These are phyloP conservation scores for Trichosporon faecale DNA, from an alignment of 1,284 basidiomycete genomes.

Conservation along the genomic window DNA sequence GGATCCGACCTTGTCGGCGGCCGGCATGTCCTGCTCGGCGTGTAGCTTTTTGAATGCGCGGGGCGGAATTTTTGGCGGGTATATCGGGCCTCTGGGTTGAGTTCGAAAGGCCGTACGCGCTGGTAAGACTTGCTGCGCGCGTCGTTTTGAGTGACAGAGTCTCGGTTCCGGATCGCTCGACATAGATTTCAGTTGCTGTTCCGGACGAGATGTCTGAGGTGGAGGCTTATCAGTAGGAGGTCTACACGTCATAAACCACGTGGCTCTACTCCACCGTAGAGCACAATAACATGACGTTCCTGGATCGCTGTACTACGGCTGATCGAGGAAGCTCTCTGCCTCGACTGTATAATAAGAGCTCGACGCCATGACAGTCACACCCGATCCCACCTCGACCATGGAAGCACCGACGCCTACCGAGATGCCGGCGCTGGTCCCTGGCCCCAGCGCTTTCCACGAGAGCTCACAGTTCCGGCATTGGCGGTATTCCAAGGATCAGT, in stretches of 20 bases:
- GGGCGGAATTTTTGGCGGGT: constrained; percentile 19
- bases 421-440: constrained; percentile 11
- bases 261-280: background rate
- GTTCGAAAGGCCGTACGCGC: background rate
- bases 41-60: constrained; percentile 42
- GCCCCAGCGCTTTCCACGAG: constrained; percentile 63
- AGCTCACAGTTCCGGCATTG: constrained; percentile 84
- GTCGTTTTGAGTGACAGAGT: constrained; percentile 1
- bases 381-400: background rate
- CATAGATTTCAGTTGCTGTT: background rate
- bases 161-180: background rate
- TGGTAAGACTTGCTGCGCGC: background rate
- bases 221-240: background rate
- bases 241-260: background rate
- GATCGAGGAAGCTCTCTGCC: background rate
- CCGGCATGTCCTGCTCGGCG: constrained; percentile 41
- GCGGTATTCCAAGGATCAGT: constrained; percentile 70
- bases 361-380: background rate
- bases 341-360: background rate
- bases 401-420: background rate
- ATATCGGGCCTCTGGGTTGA: background rate
- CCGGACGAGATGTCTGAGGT: constrained; percentile 2
- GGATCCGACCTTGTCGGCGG: constrained; percentile 48
- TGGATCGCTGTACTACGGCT: background rate
- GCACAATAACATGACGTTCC: constrained; percentile 8